phyloP scores from a whole-genome alignment of 345 rosid genomes.

The Citrus trifoliata region DNA sequence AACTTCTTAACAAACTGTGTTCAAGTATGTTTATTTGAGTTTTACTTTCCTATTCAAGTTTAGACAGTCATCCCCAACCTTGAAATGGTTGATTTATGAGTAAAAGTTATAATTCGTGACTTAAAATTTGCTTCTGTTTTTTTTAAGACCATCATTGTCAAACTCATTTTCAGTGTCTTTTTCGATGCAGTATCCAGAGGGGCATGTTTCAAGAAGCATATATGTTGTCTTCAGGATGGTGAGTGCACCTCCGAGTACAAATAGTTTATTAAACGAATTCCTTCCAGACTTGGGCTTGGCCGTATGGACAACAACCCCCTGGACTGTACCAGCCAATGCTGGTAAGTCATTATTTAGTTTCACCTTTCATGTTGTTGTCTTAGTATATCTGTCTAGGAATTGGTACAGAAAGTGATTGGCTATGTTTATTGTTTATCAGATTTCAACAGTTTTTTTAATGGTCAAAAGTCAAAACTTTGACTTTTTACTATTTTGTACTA shows the following conservation, averaged over 20 bases:
- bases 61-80: not conserved
- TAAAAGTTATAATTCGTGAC: not conserved
- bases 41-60: not conserved
- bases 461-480: not conserved
- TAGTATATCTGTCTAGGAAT: not conserved
- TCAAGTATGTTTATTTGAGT: not conserved
- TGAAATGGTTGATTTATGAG: not conserved
- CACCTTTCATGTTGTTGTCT: not conserved
- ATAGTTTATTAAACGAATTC: conserved; percentile 51
- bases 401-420: not conserved
- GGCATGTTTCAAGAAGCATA: conserved; percentile 91
- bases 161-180: not conserved
- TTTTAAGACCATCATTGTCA: not conserved
- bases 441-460: not conserved
- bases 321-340: conserved; percentile 97
- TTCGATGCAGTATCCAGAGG: conserved; percentile 82
- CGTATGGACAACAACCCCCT: conserved; percentile 97
- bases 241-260: conserved; percentile 36
- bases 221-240: conserved; percentile 69
- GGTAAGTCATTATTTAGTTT: conserved; percentile 40
- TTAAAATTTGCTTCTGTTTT: not conserved
- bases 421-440: not conserved
- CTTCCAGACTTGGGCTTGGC: conserved; percentile 76
- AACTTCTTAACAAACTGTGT: not conserved
- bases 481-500: not conserved